Evolutionary conservation across 306 rosid species (phyloP), one percentile per base, ranked within the genome.

Genomic region (Potentilla sterilis): DNA sequence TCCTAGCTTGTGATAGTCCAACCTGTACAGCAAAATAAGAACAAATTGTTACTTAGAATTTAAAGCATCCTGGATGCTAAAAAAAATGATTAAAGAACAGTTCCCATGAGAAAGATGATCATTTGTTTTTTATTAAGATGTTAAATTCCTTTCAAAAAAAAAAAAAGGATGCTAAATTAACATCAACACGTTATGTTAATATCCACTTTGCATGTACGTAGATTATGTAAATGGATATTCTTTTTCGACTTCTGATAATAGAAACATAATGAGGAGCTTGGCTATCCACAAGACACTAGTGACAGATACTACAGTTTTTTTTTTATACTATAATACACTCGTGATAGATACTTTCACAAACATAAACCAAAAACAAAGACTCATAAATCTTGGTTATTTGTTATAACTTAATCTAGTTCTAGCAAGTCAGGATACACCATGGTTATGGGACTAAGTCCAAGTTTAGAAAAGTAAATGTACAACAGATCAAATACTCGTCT

Each of bases 1-100:
- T 88, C 81, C 91, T 90, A 55, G 96, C 96, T 76, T 90, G 96
- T 70, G 96, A 90, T 77, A 90, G 96, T 80, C 96, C 96, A 66
- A 90, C 87, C 96, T 90, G 76, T 44, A 59, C 62, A 65, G 70
- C 4, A 79, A 80, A 75, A 69, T 73, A 76, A 71, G 32, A 67
- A 69, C 5, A 34, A 46, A 46, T 4, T 41, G 65, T 75, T 66
- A 74, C 32, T 21, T 9, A 10, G 5, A 55, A 32, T 6, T 21
- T 6, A 19, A 32, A 55, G 61, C 59, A 54, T 19, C 61, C 24
- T 3, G 11, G 1, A 54, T 54, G 59, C 42, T 12, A 10, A 40
- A 41, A 70, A 61, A 21, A 24, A 70, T 38, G n/a, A 21, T 37
- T 44, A 49, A 41, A n/a, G 57, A 51, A 51, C 47, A 32, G 11